These are phyloP conservation scores for Dalbergia cultrata DNA, from an alignment of 306 rosid species.

Conservation along the genomic window DNA sequence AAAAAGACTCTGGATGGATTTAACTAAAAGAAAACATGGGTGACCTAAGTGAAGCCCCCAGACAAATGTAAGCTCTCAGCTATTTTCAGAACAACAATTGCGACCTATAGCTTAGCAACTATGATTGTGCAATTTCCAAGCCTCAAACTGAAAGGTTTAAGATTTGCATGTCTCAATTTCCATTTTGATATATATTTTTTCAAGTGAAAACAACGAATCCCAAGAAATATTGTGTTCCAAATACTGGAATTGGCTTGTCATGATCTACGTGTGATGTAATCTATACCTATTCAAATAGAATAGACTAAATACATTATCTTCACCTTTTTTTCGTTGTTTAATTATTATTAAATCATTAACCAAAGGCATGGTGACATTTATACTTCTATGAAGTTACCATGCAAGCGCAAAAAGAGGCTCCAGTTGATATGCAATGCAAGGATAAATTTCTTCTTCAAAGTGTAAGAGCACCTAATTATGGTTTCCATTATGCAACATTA, in stretches of 20 bases:
- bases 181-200: conserved; percentile 37
- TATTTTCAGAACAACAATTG: no score
- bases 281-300: conserved; percentile 46
- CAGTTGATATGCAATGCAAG: conserved; percentile 90
- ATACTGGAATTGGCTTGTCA: conserved; percentile 86
- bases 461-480: conserved; percentile 61
- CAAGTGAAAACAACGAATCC: conserved; percentile 98
- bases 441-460: conserved; percentile 97
- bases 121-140: no score
- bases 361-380: conserved; percentile 22
- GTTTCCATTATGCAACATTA: no score
- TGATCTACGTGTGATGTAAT: conserved; percentile 89
- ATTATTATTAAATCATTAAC: background rate
- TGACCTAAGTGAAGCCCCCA: no score
- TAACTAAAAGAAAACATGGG: no score
- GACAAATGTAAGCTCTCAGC: no score
- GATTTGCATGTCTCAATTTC: conserved; percentile 33
- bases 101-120: no score
- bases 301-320: background rate
- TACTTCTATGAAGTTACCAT: conserved; percentile 67
- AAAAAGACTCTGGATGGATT: no score
- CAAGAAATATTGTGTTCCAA: conserved; percentile 93
- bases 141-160: background rate
- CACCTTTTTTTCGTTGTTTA: background rate
- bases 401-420: conserved; percentile 95